Evolutionary conservation across 805 yeast species (phyloP), one percentile per base, ranked within the genome.

Genomic region (Tetrapisispora arboricola): DNA sequence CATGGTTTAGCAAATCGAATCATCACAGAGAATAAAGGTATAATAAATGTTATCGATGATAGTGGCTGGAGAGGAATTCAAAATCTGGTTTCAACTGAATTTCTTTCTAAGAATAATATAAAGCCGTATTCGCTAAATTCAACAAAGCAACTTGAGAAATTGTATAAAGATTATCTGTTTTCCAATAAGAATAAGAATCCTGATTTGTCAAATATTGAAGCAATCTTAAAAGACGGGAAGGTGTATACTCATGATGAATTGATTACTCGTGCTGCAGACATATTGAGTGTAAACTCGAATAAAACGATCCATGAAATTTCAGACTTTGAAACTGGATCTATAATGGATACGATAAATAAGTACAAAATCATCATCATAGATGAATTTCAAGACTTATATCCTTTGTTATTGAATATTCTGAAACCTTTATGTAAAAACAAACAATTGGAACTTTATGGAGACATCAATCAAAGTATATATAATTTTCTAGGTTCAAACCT

Each of bases 371-470:
- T 79, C 0, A 57, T 83, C 1, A 76, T 82, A 11, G 90, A 83
- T 60, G 90, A 83, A 54, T 78, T 77, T 51, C 90, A 83, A 54
- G 90, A 83, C 57, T 66, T 81, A 54, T 73, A 77, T 46, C 70
- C 72, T 0, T 66, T 65, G 9, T 59, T 80, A 17, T 50, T 73
- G 20, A 65, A 66, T 16, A 54, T 81, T 2, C 59, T 79, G 4
- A 52, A 57, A 4, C 53, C 65, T 1, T 59, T 74, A 2, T 47
- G 67, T 0, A 44, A 43, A 7, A 49, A 50, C 2, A 68, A 73
- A 40, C 87, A 82, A 54, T 50, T 83, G 27, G 71, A 80, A 1
- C 56, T 82, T 16, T 80, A 86, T 4, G 88, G 88, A 1, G 90
- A 83, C 58, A 73, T 77, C 1, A 68, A 76, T 53, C 90, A 83